Evolutionary conservation across 2,329 filamentous ascomycete species (phyloP).

Genomic region (Trichoderma atroviride): DNA sequence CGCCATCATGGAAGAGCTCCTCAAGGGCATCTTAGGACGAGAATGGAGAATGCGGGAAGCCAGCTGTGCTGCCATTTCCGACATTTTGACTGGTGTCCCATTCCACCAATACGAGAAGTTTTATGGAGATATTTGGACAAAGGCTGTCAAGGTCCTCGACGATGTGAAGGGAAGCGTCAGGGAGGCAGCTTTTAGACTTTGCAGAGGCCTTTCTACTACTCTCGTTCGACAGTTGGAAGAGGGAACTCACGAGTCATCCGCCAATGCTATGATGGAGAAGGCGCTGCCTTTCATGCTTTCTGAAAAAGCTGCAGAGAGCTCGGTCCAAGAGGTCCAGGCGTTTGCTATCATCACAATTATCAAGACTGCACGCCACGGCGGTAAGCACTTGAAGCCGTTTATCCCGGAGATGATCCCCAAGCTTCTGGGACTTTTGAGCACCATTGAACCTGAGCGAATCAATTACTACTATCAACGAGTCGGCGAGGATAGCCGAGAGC

Average conservation of each 20-base stretch:
- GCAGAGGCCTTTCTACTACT: constrained; percentile 80
- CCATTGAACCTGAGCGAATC: constrained; percentile 83
- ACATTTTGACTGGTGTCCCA: constrained; percentile 80
- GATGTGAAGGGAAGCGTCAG: constrained; percentile 94
- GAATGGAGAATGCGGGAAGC: constrained; percentile 95
- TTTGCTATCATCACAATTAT: constrained; percentile 84
- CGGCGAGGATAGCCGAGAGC: constrained; percentile 81
- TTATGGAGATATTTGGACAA: constrained; percentile 81
- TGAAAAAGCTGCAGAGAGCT: constrained; percentile 84
- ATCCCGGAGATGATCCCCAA: constrained; percentile 80
- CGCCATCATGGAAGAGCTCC: constrained; percentile 82
- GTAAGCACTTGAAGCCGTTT: constrained; percentile 76
- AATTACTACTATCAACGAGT: constrained; percentile 94
- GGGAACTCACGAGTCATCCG: constrained; percentile 69
- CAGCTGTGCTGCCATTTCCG: constrained; percentile 85
- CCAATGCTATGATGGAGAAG: constrained; percentile 78
- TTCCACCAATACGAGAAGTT: constrained; percentile 80
- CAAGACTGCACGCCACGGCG: constrained; percentile 86
- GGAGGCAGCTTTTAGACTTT: constrained; percentile 76
- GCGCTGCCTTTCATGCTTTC: constrained; percentile 90
- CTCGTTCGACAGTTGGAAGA: constrained; percentile 85
- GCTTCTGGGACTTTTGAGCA: constrained; percentile 79
- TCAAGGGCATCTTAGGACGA: constrained; percentile 82
- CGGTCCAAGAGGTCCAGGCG: constrained; percentile 81
- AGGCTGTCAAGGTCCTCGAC: constrained; percentile 87